Conservation (phyloP, 2,329 filamentous ascomycete genomes). For the Leptographium lundbergii region DNA sequence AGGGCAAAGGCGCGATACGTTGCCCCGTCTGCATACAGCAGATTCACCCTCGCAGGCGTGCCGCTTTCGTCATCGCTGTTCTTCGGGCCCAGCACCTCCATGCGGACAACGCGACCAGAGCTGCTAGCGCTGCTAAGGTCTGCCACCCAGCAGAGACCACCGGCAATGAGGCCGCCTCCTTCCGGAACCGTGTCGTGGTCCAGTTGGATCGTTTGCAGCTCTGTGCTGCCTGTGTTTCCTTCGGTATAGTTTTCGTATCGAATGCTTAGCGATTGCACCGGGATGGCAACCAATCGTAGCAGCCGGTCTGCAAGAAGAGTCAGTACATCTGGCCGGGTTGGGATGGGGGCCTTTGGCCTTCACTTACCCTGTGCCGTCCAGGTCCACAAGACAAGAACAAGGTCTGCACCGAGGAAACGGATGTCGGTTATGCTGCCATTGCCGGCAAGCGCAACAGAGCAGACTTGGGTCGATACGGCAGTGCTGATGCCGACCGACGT, state of each 20-base stretch:
- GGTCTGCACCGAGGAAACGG: slow-evolving; percentile 53
- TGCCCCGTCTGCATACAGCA: slow-evolving; percentile 34
- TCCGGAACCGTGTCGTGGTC: not conserved
- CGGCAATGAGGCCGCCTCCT: not conserved
- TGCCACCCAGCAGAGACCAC: slow-evolving; percentile 8
- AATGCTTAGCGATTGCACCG: slow-evolving; percentile 3
- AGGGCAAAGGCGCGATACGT: slow-evolving; percentile 36
- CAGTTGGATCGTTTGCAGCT: not conserved
- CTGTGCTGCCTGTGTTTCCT: not conserved
- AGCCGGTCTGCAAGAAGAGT: slow-evolving; percentile 2
- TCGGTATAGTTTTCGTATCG: slow-evolving; percentile 1
- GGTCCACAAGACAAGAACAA: slow-evolving; percentile 45
- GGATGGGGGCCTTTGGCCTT: not conserved
- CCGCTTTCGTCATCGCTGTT: slow-evolving; percentile 12
- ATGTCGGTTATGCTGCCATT: slow-evolving; percentile 41
- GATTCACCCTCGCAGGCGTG: slow-evolving; percentile 35
- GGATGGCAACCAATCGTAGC: slow-evolving; percentile 7
- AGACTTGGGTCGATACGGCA: slow-evolving; percentile 23
- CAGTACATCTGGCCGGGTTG: not conserved
- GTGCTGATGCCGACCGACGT: slow-evolving; percentile 49
- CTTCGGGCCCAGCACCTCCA: slow-evolving; percentile 37
- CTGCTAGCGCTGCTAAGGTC: slow-evolving; percentile 1
- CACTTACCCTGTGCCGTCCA: slow-evolving; percentile 17
- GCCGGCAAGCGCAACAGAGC: slow-evolving; percentile 27
- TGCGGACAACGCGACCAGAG: slow-evolving; percentile 20